Evolutionary conservation across 2,329 filamentous ascomycete species (phyloP).

Genomic region (Colletotrichum tamarilloi): DNA sequence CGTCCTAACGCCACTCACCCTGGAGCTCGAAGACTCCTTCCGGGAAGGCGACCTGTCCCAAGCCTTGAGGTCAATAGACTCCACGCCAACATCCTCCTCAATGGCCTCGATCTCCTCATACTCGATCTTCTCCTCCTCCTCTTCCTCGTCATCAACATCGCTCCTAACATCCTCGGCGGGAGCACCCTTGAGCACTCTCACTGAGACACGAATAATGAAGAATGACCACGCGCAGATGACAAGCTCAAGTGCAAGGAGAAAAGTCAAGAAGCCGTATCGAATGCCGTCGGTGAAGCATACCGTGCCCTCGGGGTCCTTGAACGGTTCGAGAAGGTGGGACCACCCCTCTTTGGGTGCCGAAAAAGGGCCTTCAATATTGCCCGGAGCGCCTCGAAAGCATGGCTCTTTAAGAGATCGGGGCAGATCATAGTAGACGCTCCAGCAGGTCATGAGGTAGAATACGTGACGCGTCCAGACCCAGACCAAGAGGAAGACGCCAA

Average conservation of each 20-base stretch:
- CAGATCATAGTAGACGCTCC: constrained; percentile 10
- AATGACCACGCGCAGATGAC: constrained; percentile 14
- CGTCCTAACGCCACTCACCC: background rate
- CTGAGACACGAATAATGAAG: background rate
- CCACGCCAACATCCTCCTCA: constrained; percentile 2
- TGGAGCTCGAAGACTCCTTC: background rate
- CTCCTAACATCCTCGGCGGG: constrained; percentile 14
- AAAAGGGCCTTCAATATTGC: background rate
- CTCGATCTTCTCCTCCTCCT: background rate
- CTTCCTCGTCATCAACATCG: background rate
- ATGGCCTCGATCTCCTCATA: background rate
- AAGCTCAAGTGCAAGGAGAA: constrained; percentile 5
- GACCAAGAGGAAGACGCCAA: constrained; percentile 7
- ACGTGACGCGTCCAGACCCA: constrained; percentile 12
- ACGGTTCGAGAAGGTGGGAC: constrained; percentile 5
- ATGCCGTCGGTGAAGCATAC: constrained; percentile 2
- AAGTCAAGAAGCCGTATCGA: background rate
- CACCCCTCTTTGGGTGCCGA: background rate
- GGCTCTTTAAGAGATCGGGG: background rate
- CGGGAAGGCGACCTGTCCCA: background rate
- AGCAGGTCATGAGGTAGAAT: constrained; percentile 5
- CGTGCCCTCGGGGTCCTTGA: background rate
- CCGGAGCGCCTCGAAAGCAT: background rate
- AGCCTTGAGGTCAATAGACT: constrained; percentile 1
- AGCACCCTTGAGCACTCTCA: constrained; percentile 4